Conservation (phyloP, 345 rosid species). For the Lagerstroemia speciosa region DNA sequence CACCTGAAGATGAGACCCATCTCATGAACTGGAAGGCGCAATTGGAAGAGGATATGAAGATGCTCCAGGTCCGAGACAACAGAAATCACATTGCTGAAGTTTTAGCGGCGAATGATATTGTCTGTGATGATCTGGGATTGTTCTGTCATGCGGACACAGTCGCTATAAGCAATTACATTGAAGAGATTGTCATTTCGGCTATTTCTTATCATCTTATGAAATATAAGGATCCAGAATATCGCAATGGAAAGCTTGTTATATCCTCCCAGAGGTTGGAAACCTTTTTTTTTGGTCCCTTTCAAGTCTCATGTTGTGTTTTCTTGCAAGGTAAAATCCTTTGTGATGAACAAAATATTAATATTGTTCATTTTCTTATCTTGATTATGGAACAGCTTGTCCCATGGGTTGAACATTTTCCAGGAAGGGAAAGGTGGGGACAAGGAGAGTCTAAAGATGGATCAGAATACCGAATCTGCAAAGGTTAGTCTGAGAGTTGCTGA, state of each 20-base stretch:
- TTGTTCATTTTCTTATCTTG: neutral
- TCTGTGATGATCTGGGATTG: slow-evolving; percentile 76
- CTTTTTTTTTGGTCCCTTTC: slow-evolving; percentile 2
- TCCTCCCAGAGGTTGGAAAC: slow-evolving; percentile 61
- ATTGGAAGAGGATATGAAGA: slow-evolving; percentile 83
- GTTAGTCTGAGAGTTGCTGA: slow-evolving; percentile 20
- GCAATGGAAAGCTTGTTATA: slow-evolving; percentile 92
- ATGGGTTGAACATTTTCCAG: slow-evolving; percentile 84
- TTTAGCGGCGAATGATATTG: slow-evolving; percentile 83
- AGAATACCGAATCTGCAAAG: slow-evolving; percentile 65
- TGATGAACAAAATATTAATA: neutral
- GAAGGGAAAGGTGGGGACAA: slow-evolving; percentile 59
- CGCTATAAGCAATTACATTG: slow-evolving; percentile 60
- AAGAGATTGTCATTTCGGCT: slow-evolving; percentile 82
- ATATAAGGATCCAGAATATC: slow-evolving; percentile 70
- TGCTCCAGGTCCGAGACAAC: slow-evolving; percentile 74
- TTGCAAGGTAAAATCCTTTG: neutral
- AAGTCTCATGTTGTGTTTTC: neutral
- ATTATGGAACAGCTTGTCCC: slow-evolving; percentile 70
- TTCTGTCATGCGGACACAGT: slow-evolving; percentile 73
- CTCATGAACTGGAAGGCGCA: slow-evolving; percentile 68
- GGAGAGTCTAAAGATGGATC: slow-evolving; percentile 64
- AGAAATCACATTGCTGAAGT: slow-evolving; percentile 88
- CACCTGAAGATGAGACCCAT: slow-evolving; percentile 74
- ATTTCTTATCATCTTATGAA: slow-evolving; percentile 74